Percentiles rank a stretch among this genome's conserved stretches.
Conservation (phyloP, 23 red algal genomes). For the Agarophyton chilense region DNA sequence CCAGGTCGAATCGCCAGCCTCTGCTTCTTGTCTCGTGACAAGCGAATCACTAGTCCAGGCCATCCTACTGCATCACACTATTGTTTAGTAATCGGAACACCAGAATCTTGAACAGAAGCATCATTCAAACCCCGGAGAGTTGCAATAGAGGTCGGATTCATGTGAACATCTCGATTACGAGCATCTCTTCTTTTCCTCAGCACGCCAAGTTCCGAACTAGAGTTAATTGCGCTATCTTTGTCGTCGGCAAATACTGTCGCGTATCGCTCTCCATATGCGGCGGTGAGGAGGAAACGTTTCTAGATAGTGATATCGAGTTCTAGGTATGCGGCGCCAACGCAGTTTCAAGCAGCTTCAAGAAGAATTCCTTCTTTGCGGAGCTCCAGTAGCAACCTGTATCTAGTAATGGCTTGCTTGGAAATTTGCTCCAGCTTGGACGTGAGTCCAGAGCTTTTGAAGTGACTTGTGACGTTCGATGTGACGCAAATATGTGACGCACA, state of each 20-base stretch:
- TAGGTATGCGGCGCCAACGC: conserved; percentile 51
- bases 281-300: conserved; percentile 56
- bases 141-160: conserved; percentile 59
- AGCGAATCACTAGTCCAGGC: conserved; percentile 33
- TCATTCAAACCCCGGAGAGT: conserved; percentile 46
- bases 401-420: conserved; percentile 25
- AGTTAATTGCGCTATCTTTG: not conserved
- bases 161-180: conserved; percentile 14
- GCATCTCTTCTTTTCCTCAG: not conserved
- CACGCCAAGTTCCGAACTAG: not conserved
- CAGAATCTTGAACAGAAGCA: conserved; percentile 1
- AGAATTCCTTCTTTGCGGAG: conserved; percentile 49
- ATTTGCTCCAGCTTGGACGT: not conserved
- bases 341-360: conserved; percentile 40
- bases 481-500: no score
- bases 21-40: conserved; percentile 50
- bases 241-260: conserved; percentile 43
- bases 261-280: conserved; percentile 55
- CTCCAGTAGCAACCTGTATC: conserved; percentile 54
- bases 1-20: conserved; percentile 53
- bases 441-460: conserved; percentile 34
- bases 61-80: conserved; percentile 47
- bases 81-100: conserved; percentile 37
- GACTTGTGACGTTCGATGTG: no score
- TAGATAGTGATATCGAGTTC: conserved; percentile 10